Conservation (phyloP, 2,329 filamentous ascomycete genomes). For the Trichoderma hamatum region DNA sequence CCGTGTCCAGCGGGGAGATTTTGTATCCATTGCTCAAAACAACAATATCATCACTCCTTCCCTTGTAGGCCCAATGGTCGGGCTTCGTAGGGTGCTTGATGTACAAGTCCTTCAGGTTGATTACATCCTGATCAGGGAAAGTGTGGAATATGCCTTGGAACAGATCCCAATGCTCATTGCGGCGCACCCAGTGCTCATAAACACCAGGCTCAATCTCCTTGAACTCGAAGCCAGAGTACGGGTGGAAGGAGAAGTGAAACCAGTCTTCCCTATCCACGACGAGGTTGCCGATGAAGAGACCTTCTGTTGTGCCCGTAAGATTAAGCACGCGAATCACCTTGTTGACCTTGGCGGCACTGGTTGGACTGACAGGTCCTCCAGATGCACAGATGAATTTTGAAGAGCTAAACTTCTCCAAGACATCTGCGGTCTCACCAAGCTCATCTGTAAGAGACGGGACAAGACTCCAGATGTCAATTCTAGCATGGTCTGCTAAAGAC, state of each 20-base stretch:
- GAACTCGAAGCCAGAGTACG: conserved; percentile 42
- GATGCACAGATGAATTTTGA: conserved; percentile 44
- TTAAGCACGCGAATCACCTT: conserved; percentile 34
- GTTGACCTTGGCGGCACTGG: neutral
- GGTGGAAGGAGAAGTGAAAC: conserved; percentile 41
- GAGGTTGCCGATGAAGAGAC: conserved; percentile 41
- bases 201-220: conserved; percentile 37
- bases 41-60: conserved; percentile 38
- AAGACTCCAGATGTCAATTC: conserved; percentile 46
- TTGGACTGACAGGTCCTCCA: conserved; percentile 30
- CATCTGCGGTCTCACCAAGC: conserved; percentile 36
- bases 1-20: conserved; percentile 38
- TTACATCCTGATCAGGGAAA: conserved; percentile 34
- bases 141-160: conserved; percentile 43
- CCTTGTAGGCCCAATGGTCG: conserved; percentile 37
- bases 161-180: conserved; percentile 37
- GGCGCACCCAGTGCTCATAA: conserved; percentile 41
- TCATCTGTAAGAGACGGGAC: conserved; percentile 43
- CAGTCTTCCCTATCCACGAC: conserved; percentile 36
- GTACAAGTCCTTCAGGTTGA: conserved; percentile 40
- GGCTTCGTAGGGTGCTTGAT: conserved; percentile 35
- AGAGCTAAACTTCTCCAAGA: conserved; percentile 37
- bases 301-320: conserved; percentile 41
- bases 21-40: conserved; percentile 40
- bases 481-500: conserved; percentile 38